Evolutionary conservation across 164 flowering plant genomes (phyloP).

Genomic region (Magnolia kwangsiensis): DNA sequence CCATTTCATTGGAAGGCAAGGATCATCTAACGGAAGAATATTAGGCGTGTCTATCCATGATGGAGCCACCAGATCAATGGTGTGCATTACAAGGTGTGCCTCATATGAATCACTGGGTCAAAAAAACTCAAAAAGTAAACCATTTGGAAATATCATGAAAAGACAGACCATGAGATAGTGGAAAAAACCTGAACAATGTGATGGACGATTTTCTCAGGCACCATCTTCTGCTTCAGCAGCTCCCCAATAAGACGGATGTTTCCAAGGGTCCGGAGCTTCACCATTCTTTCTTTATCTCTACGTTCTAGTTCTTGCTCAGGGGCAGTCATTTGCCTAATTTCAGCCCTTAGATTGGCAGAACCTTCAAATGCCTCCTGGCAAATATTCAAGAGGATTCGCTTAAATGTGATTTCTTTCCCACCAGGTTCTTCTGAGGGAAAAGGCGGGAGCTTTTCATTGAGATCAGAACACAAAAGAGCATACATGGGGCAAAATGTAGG

Average conservation of each 20-base stretch:
- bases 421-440: slow-evolving; percentile 90
- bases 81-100: no score
- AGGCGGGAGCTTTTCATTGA: slow-evolving; percentile 83
- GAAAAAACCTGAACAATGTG: slow-evolving; percentile 85
- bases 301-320: slow-evolving; percentile 88
- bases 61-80: no score
- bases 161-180: not conserved
- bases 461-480: slow-evolving; percentile 81
- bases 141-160: no score
- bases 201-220: slow-evolving; percentile 90
- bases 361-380: slow-evolving; percentile 98
- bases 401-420: slow-evolving; percentile 82
- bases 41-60: no score
- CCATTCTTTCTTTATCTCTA: slow-evolving; percentile 73
- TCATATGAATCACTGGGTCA: no score
- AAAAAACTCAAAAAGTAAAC: no score
- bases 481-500: slow-evolving; percentile 99
- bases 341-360: slow-evolving; percentile 71
- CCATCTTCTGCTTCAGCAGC: slow-evolving; percentile 95
- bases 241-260: slow-evolving; percentile 94
- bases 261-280: slow-evolving; percentile 90
- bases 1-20: no score
- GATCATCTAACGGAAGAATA: no score
- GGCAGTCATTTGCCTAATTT: slow-evolving; percentile 76
- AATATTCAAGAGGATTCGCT: slow-evolving; percentile 77